phyloP scores from a whole-genome alignment of 2,329 filamentous ascomycete species.

The Myrmaecium sp. region DNA sequence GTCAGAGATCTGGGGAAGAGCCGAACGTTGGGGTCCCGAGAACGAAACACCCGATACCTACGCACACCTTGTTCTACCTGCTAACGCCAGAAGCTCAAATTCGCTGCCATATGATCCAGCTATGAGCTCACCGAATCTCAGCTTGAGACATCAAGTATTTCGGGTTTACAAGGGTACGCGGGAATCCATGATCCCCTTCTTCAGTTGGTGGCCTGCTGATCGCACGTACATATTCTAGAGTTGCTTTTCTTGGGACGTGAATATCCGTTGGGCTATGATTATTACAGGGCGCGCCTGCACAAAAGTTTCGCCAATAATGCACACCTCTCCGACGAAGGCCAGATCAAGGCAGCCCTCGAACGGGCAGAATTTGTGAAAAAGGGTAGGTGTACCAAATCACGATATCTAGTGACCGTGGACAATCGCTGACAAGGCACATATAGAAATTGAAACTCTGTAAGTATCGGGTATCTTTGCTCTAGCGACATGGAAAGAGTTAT shows the following conservation, averaged over 20 bases:
- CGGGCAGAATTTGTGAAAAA: constrained; percentile 82
- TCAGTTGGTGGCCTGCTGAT: constrained; percentile 3
- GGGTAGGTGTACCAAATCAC: constrained; percentile 35
- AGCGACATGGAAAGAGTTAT: constrained; percentile 1
- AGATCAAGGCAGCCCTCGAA: constrained; percentile 60
- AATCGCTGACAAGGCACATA: constrained; percentile 5
- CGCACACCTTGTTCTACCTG: too few relatives aligned
- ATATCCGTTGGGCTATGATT: constrained; percentile 71
- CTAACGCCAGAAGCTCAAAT: too few relatives aligned
- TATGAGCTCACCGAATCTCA: constrained; percentile 27
- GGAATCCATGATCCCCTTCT: constrained; percentile 3
- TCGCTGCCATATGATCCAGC: too few relatives aligned
- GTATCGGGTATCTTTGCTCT: constrained; percentile 19
- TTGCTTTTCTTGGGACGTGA: constrained; percentile 69
- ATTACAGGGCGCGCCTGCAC: constrained; percentile 69
- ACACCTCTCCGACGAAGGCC: constrained; percentile 48
- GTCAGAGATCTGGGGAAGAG: too few relatives aligned
- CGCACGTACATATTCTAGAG: constrained; percentile 34
- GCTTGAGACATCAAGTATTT: constrained; percentile 63
- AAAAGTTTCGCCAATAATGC: constrained; percentile 69
- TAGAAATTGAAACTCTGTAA: constrained; percentile 86
- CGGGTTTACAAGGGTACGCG: constrained; percentile 67
- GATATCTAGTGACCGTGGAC: neutral
- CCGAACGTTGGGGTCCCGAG: too few relatives aligned
- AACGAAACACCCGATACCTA: too few relatives aligned